Percentiles rank a stretch among this genome's conserved stretches.
phyloP scores from a whole-genome alignment of 2,329 filamentous ascomycete genomes.

The Atkinsonella hypoxylon region DNA sequence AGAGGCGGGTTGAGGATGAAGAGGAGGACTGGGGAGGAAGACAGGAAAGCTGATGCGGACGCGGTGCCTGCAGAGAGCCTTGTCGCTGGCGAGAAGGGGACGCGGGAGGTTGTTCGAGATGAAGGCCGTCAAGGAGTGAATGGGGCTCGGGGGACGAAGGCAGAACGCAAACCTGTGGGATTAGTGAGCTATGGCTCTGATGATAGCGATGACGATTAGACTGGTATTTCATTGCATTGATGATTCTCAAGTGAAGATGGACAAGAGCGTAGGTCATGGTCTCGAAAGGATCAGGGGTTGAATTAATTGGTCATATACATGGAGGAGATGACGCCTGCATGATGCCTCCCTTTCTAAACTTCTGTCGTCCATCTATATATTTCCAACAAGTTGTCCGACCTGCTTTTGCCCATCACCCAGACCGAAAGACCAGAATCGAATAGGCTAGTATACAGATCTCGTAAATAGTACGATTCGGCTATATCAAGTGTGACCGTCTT shows the following conservation, averaged over 20 bases:
- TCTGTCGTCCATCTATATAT: background rate
- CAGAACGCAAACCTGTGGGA: constrained; percentile 19
- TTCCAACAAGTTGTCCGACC: background rate
- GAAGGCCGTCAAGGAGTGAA: background rate
- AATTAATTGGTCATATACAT: background rate
- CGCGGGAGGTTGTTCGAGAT: background rate
- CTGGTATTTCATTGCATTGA: too few species aligned
- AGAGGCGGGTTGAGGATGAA: constrained; percentile 5
- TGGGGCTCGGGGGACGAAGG: background rate
- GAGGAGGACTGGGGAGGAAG: constrained; percentile 5
- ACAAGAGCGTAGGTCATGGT: too few species aligned
- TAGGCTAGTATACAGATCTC: background rate
- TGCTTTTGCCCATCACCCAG: background rate
- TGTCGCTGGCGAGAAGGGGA: background rate
- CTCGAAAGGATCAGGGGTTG: background rate
- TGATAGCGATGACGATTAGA: constrained; percentile 28
- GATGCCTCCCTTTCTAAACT: background rate
- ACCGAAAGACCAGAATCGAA: background rate
- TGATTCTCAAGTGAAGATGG: too few species aligned
- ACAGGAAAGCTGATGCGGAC: too few species aligned
- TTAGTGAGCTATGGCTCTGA: constrained; percentile 48
- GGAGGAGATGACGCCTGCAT: constrained; percentile 3
- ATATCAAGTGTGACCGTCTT: too few species aligned
- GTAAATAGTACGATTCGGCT: background rate
- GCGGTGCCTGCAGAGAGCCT: background rate